Base-by-base conservation (phyloP, 2,329 filamentous ascomycete species). In the Neofusicoccum kwambonambiense region DNA sequence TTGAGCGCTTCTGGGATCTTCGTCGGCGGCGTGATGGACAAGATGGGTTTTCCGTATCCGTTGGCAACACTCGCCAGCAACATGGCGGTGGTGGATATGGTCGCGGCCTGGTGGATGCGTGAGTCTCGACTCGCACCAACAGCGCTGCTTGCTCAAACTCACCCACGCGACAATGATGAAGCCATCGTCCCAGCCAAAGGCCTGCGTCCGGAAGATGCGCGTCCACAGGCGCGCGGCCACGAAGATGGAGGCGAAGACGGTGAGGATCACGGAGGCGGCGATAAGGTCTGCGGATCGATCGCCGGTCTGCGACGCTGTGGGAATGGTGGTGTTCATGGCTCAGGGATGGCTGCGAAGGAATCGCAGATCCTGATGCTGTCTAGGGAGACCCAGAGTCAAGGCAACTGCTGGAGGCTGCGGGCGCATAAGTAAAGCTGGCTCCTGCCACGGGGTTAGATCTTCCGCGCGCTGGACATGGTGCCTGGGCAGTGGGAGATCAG, bases 111-210 rank as follows among this genome's bases (percentile, higher is more conserved):
- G n/a, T 13, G 9, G 7, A 34, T 13, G 4, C 1, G 31, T 60
- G 31, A 60, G 42, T 22, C n/a, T n/a, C 4, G 19, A 0, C 13
- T 15, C 4, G 8, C 0, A 6, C 15, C 22, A 19, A 15, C 1
- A 8, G 27, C 2, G 4, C 2, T n/a, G 7, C 22, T 22, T 9
- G 50, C 11, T 9, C 7, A 4, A 19, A 60, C 56, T 17, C 8
- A 60, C 56, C 56, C 56, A 60, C 2, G 56, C 56, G 9, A 47
- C 31, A 15, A 60, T 47, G 11, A 60, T 60, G 42, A 60, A 60
- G 42, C 56, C 56, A 22, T 60, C 56, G 56, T 60, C 56, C 56
- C 42, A 60, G 27, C 56, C 56, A 37, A 60, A 60, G 4, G 56
- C 41, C 17, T 47, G n/a, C 3, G 56, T 60, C n/a, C 42, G 27